Evolutionary conservation across 2,329 filamentous ascomycete species (phyloP), one percentile per base, ranked within the genome.

Genomic region (Trichoderma brevicompactum): DNA sequence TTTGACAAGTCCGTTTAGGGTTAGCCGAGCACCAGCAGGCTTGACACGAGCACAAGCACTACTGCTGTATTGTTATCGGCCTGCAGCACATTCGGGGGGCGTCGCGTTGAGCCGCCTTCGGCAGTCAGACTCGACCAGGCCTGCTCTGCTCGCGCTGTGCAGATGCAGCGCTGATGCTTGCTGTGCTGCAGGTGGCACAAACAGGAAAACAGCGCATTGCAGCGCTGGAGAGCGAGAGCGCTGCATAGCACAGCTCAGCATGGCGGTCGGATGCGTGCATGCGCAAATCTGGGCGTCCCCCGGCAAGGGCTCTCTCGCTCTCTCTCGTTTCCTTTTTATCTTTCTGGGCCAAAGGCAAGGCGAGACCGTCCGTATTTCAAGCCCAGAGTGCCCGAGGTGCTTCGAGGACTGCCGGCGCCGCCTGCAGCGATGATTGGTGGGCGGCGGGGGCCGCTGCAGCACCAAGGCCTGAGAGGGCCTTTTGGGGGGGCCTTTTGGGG

Each of bases 301-400:
- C 23, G 32, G 58, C 46, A 61, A 43, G 56, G 43, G n/a, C 38
- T 40, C 38, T 40, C 17, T 41, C n/a, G 17, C 34, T 41, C 36
- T 43, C 28, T 23, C 12, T 36, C n/a, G 19, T 62, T 43, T 38
- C 23, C 9, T 53, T 41, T 34, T 13, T 8, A 3, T 34, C 8
- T 46, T 12, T 7, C n/a, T 43, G 28, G 28, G 40, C 15, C 40
- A 40, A 46, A 17, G 19, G 28, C 28, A 28, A 62, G 58, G 58
- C 58, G 58, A 62, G 36, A 41, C 34, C 59, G 38, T 40, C 48
- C 59, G 59, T 62, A 62, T 62, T 62, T 62, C 59, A 62, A 62
- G 59, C 59, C 58, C 59, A 62, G 48, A 50, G 34, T 34, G 34
- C 19, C 36, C 58, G 58, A 43, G 46, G 38, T 44, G 58, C 38